Evolutionary conservation across 2,329 filamentous ascomycete genomes (phyloP).

Genomic region (Ceratocystiopsis sp.): DNA sequence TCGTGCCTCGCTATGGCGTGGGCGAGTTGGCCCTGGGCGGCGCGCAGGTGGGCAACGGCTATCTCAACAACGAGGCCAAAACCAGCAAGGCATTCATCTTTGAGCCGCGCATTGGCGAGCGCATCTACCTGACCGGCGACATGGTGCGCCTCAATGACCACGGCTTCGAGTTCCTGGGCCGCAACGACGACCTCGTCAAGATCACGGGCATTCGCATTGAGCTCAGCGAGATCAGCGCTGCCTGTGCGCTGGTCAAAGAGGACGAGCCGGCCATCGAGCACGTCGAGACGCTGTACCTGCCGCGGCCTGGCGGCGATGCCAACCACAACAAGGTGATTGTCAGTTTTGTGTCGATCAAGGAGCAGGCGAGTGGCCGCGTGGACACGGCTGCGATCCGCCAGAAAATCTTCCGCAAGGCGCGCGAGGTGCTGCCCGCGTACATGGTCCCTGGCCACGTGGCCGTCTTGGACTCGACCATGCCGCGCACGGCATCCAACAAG

Average conservation of each 20-base stretch:
- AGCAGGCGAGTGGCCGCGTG: neutral
- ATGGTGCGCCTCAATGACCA: slow-evolving; percentile 33
- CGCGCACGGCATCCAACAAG: slow-evolving; percentile 19
- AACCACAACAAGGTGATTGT: slow-evolving; percentile 18
- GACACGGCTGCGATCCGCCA: slow-evolving; percentile 1
- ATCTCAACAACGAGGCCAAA: slow-evolving; percentile 23
- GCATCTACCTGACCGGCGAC: slow-evolving; percentile 32
- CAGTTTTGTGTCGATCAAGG: slow-evolving; percentile 15
- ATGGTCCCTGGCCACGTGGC: slow-evolving; percentile 20
- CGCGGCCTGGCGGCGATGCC: slow-evolving; percentile 12
- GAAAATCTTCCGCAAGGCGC: slow-evolving; percentile 3
- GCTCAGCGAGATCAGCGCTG: slow-evolving; percentile 25
- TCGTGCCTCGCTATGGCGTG: slow-evolving; percentile 35
- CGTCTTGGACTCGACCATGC: slow-evolving; percentile 14
- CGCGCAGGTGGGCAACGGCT: slow-evolving; percentile 35
- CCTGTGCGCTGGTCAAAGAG: slow-evolving; percentile 15
- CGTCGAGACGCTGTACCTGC: slow-evolving; percentile 18
- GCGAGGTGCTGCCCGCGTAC: slow-evolving; percentile 10
- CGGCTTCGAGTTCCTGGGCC: slow-evolving; percentile 35
- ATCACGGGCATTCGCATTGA: slow-evolving; percentile 46
- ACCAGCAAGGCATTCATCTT: slow-evolving; percentile 9
- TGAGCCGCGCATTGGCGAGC: slow-evolving; percentile 7
- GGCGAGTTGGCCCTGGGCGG: slow-evolving; percentile 34
- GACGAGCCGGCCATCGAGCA: slow-evolving; percentile 18
- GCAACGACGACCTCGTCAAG: slow-evolving; percentile 45